phyloP scores from a whole-genome alignment of 257 asterid species.

The Solanum boliviense region DNA sequence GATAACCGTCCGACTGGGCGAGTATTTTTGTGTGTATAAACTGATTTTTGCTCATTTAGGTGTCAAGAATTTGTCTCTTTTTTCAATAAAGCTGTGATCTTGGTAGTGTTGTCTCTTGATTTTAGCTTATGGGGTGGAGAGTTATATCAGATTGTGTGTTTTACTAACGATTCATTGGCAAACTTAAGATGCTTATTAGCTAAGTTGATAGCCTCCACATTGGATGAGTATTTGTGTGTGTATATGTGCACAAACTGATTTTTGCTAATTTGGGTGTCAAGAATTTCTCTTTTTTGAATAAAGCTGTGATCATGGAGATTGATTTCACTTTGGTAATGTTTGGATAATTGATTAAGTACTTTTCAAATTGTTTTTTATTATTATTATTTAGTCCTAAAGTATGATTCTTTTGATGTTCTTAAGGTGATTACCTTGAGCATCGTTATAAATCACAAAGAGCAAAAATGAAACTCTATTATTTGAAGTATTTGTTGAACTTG shows the following conservation, averaged over 20 bases:
- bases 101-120: not conserved
- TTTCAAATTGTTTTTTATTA: too few species aligned
- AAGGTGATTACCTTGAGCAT: too few species aligned
- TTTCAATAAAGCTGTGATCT: not conserved
- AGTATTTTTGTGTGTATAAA: not conserved
- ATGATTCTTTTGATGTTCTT: too few species aligned
- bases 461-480: too few species aligned
- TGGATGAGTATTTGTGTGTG: not conserved
- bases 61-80: not conserved
- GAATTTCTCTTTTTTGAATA: not conserved
- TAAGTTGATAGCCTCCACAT: conserved; percentile 73
- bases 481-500: too few species aligned
- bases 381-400: too few species aligned
- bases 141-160: not conserved
- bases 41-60: not conserved
- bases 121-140: not conserved
- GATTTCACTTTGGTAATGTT: too few species aligned
- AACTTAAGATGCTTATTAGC: conserved; percentile 73
- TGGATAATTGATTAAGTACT: too few species aligned
- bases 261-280: not conserved
- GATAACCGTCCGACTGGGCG: conserved; percentile 79
- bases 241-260: not conserved
- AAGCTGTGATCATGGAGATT: not conserved
- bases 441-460: too few species aligned
- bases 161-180: conserved; percentile 1